Evolutionary conservation across 345 rosid genomes (phyloP).

Genomic region (Sapria himalayana): DNA sequence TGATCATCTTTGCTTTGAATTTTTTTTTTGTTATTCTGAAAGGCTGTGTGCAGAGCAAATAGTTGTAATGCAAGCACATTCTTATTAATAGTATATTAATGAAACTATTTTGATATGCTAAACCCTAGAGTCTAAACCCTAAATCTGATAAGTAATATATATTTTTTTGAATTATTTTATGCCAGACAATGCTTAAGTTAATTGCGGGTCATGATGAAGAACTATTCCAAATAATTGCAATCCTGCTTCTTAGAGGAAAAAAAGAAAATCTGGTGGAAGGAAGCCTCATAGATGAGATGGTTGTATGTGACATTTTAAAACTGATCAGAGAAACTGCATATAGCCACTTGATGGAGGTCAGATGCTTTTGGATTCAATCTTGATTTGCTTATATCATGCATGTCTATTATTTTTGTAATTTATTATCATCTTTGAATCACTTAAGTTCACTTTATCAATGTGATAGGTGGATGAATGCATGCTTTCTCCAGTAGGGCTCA

Average conservation of each 20-base stretch:
- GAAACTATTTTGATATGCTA: too few relatives aligned
- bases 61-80: too few relatives aligned
- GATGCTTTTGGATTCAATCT: conserved; percentile 5
- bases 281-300: conserved; percentile 16
- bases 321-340: conserved; percentile 59
- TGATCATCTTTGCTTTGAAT: too few relatives aligned
- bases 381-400: not conserved
- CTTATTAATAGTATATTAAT: too few relatives aligned
- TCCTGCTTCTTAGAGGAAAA: conserved; percentile 40
- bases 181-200: conserved; percentile 59
- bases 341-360: conserved; percentile 85
- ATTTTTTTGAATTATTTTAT: conserved; percentile 12
- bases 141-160: too few relatives aligned
- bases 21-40: too few relatives aligned
- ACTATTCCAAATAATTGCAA: conserved; percentile 41
- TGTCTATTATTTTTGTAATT: not conserved
- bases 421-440: not conserved
- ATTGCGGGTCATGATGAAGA: conserved; percentile 41
- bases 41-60: too few relatives aligned
- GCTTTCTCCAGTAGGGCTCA: too few relatives aligned
- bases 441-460: too few relatives aligned
- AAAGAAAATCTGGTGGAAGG: conserved; percentile 21
- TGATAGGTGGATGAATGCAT: too few relatives aligned
- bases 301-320: conserved; percentile 20
- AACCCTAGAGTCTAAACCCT: too few relatives aligned